Evolutionary conservation across 331 rosid species (phyloP).

Genomic region (Quercus phellos): DNA sequence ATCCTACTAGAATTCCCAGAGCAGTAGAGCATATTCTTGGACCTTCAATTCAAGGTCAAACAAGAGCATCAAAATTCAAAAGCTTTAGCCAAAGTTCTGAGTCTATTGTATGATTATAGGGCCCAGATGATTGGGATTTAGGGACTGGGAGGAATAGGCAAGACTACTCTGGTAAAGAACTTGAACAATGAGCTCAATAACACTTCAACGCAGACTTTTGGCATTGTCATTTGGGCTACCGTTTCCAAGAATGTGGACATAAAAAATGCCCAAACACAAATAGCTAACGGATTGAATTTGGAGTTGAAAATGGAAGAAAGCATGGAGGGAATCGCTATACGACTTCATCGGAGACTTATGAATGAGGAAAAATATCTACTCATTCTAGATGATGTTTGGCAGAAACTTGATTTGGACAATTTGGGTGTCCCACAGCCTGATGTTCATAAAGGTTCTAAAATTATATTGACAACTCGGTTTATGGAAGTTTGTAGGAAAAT

Average conservation of each 20-base stretch:
- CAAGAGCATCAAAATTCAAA: background rate
- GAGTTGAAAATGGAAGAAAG: background rate
- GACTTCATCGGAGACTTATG: background rate
- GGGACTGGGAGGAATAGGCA: too few species aligned
- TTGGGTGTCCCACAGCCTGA: background rate
- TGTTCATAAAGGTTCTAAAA: background rate
- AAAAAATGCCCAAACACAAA: background rate
- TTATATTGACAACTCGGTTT: constrained; percentile 4
- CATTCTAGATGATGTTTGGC: constrained; percentile 16
- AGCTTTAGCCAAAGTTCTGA: background rate
- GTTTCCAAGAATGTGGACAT: background rate
- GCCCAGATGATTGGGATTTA: constrained; percentile 2
- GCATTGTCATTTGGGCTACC: too few species aligned
- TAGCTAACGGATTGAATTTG: too few species aligned
- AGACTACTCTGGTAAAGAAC: too few species aligned
- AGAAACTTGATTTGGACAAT: constrained; percentile 13
- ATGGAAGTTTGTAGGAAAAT: constrained; percentile 11
- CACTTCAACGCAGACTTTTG: too few species aligned
- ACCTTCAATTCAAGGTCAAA: background rate
- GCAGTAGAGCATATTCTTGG: too few species aligned
- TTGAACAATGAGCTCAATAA: too few species aligned
- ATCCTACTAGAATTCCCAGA: background rate
- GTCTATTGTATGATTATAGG: background rate
- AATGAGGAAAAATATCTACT: constrained; percentile 4
- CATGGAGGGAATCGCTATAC: background rate